These are phyloP conservation scores for Camellia granthamiana DNA, from an alignment of 148 eudicot genomes.

Conservation along the genomic window DNA sequence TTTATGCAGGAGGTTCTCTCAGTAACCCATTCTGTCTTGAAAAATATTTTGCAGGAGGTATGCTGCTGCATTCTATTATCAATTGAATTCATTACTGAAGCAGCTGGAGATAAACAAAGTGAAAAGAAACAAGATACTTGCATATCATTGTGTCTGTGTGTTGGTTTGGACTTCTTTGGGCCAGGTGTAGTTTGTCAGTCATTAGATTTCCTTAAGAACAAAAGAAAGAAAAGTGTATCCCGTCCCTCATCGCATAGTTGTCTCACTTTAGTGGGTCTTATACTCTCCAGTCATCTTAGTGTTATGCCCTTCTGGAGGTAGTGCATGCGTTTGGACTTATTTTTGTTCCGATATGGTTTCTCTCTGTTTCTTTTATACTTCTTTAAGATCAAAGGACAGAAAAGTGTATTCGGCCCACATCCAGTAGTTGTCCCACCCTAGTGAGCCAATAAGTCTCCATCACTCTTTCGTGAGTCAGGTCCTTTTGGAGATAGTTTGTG, in stretches of 20 bases:
- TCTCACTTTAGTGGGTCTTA: background rate
- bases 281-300: background rate
- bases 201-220: background rate
- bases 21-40: slow-evolving; percentile 75
- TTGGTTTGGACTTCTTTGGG: background rate
- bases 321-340: too few relatives aligned
- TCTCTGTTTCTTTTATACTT: too few relatives aligned
- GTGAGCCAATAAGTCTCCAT: too few relatives aligned
- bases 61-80: background rate
- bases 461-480: too few relatives aligned
- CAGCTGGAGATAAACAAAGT: background rate
- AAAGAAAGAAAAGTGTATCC: background rate
- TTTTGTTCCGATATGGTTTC: too few relatives aligned
- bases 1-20: slow-evolving; percentile 98
- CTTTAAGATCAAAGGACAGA: too few relatives aligned
- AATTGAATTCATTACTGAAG: background rate
- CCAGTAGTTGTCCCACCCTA: too few relatives aligned
- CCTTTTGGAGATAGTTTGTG: background rate
- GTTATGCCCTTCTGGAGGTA: background rate
- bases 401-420: too few relatives aligned
- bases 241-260: background rate
- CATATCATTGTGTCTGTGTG: background rate
- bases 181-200: background rate
- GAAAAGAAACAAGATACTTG: slow-evolving; percentile 8
- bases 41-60: slow-evolving; percentile 75